phyloP scores from a whole-genome alignment of 2,329 filamentous ascomycete species.

The Sodiomyces alkalinus region DNA sequence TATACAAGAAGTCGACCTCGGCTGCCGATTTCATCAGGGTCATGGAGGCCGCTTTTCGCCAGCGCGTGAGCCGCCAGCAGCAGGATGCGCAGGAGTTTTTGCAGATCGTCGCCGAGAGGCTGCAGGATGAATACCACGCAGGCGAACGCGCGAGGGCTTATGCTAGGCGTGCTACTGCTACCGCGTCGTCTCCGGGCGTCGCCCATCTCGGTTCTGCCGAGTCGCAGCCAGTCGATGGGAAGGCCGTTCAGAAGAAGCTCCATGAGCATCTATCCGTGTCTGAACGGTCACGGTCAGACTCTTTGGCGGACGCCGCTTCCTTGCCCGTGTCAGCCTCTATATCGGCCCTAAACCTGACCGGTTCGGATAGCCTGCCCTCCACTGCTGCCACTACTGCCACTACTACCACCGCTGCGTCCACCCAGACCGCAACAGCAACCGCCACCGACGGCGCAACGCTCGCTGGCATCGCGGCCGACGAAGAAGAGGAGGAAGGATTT shows the following conservation, averaged over 20 bases:
- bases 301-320: constrained; percentile 7
- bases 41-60: constrained; percentile 73
- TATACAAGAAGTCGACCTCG: constrained; percentile 86
- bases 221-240: constrained; percentile 7
- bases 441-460: neutral
- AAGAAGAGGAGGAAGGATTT: constrained; percentile 39
- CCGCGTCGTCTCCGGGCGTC: no score
- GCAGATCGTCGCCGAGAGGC: constrained; percentile 79
- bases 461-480: constrained; percentile 4
- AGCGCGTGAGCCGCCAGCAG: constrained; percentile 84
- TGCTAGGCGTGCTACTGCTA: constrained; percentile 22
- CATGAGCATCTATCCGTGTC: constrained; percentile 12
- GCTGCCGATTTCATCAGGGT: constrained; percentile 71
- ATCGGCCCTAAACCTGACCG: no score
- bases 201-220: constrained; percentile 1
- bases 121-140: constrained; percentile 89
- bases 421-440: constrained; percentile 1
- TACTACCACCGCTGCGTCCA: constrained; percentile 5
- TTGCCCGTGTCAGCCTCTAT: no score
- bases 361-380: constrained; percentile 4
- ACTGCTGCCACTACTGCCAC: constrained; percentile 5
- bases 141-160: constrained; percentile 56
- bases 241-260: constrained; percentile 15
- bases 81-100: constrained; percentile 97
- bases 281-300: constrained; percentile 2